These are phyloP conservation scores for Withania somnifera DNA, from an alignment of 305 asterid genomes.

Conservation along the genomic window DNA sequence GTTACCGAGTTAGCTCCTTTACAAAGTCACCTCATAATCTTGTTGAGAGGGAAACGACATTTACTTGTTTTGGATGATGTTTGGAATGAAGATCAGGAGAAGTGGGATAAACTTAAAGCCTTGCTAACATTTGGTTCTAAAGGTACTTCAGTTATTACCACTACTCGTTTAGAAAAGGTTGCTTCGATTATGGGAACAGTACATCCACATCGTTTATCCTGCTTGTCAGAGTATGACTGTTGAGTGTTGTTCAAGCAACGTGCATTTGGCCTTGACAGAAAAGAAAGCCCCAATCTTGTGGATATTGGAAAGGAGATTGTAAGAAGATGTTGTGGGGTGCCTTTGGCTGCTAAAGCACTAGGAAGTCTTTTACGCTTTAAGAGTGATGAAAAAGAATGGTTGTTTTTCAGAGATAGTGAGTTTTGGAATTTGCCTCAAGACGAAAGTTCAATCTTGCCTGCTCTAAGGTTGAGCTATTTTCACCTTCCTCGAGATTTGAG, in stretches of 20 bases:
- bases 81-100: constrained; percentile 23
- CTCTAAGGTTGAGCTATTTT: constrained; percentile 30
- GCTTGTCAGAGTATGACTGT: constrained; percentile 16
- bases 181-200: constrained; percentile 10
- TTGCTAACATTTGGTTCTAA: constrained; percentile 12
- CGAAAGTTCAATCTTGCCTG: constrained; percentile 14
- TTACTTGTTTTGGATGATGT: constrained; percentile 33
- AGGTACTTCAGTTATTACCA: constrained; percentile 22
- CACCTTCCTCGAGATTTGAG: constrained; percentile 22
- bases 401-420: constrained; percentile 12
- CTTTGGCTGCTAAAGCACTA: constrained; percentile 24
- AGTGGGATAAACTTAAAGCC: constrained; percentile 22
- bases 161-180: constrained; percentile 16
- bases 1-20: neutral
- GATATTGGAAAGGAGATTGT: constrained; percentile 22
- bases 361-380: constrained; percentile 22
- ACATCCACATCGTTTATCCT: constrained; percentile 11
- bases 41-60: constrained; percentile 5
- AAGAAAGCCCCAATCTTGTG: neutral
- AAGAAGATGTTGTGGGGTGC: constrained; percentile 28
- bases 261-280: constrained; percentile 11
- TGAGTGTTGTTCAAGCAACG: constrained; percentile 17
- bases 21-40: constrained; percentile 2
- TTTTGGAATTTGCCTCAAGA: constrained; percentile 3
- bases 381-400: constrained; percentile 21